These are phyloP conservation scores for Cordyceps militaris DNA, from an alignment of 2,329 filamentous ascomycete species.

Conservation along the genomic window DNA sequence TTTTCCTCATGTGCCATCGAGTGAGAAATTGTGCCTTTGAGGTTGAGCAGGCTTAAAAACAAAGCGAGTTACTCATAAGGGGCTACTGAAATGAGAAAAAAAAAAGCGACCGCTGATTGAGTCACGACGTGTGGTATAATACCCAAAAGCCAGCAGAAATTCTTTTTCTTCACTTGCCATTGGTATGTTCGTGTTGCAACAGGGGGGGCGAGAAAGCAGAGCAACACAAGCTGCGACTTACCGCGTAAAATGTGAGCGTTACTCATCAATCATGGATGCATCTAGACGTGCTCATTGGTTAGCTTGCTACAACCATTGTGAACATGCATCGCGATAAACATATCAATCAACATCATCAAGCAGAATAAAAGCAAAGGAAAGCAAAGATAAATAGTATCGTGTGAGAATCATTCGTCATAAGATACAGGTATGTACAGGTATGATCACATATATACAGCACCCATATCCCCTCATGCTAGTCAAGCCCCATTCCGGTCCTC, in stretches of 20 bases:
- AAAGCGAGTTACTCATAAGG: no score
- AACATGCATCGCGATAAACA: not conserved
- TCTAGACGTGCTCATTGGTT: not conserved
- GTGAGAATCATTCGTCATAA: conserved; percentile 27
- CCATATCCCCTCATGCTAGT: conserved; percentile 29
- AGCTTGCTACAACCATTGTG: not conserved
- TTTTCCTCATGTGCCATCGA: no score
- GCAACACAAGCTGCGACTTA: not conserved
- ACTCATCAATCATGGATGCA: not conserved
- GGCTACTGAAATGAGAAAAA: no score
- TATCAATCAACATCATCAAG: not conserved
- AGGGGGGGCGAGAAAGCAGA: not conserved
- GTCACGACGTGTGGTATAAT: no score
- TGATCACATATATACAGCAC: conserved; percentile 34
- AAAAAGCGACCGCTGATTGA: no score
- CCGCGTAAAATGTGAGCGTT: not conserved
- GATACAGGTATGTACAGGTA: conserved; percentile 32
- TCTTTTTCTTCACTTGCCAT: not conserved
- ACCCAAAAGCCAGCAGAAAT: no score
- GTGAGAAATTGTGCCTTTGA: no score
- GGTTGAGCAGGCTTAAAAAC: no score
- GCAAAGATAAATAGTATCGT: conserved; percentile 2
- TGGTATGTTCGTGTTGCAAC: not conserved
- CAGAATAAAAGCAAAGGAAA: not conserved
- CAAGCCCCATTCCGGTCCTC: conserved; percentile 33